Evolutionary conservation across 2,329 filamentous ascomycete species (phyloP), one percentile per base, ranked within the genome.

Genomic region (Cytospora leucostoma): DNA sequence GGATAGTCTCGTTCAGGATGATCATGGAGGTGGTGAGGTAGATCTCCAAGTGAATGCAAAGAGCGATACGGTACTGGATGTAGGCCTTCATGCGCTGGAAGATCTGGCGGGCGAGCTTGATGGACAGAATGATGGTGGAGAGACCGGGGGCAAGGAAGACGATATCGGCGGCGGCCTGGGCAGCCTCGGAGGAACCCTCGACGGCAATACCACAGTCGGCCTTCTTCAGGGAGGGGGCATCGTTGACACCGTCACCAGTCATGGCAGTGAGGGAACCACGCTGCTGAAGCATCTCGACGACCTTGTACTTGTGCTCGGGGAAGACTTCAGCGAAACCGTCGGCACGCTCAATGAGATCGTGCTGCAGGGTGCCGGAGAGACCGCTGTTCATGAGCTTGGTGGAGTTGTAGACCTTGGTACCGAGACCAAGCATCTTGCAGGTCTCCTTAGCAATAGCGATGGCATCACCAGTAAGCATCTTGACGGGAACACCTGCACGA

Each of bases 401-500:
- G 62, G 89, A 91, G 80, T 91, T 90, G 82, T 92, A 92, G 69
- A 92, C 89, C 82, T 91, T 91, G 74, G 88, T 91, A 71, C 88
- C 88, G 64, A 92, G 85, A 70, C 88, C 87, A 74, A 91, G 82
- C 87, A 91, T 91, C 81, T 91, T 91, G 84, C 89, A 91, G 70
- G 89, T 92, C 77, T 92, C 89, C 80, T 91, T 91, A 59, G 89
- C 89, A 68, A 91, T 92, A 70, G 89, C 88, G 71, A 91, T 89
- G 67, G 89, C 89, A 74, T 91, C 89, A 84, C 89, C 89, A 79
- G 89, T 92, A 76, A 91, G 80, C 89, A 91, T 91, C 85, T 91
- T 92, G 70, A 92, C 89, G 67, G 85, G 87, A 37, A 92, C 87
- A 82, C 89, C 33, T 12, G 34, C 12, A 32, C 10, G 50, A 33